Evolutionary conservation across 2,329 filamentous ascomycete genomes (phyloP), one percentile per base, ranked within the genome.

Genomic region (Fusarium succisae): DNA sequence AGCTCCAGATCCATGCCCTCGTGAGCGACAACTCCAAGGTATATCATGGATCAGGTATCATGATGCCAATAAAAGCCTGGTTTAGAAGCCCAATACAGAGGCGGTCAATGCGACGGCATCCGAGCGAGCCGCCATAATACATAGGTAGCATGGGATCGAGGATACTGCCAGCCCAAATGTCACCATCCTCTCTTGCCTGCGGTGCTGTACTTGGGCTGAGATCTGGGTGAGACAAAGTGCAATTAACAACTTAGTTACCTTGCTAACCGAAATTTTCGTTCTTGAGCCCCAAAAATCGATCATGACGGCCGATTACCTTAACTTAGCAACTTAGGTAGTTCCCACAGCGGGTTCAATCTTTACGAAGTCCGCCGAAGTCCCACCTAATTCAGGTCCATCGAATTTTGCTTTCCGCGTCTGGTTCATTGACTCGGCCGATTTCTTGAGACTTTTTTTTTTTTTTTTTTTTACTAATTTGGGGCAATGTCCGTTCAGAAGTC

Each of bases 1-100:
- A 64, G 62, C 72, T 78, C 66, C 64, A 58, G 53, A 68, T 35
- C 64, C 48, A 63, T 77, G 74, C 70, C 72, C 76, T 76, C 74
- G 76, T 77, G 74, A 78, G 76, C 74, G 66, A 70, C 72, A 61
- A 74, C 68, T 66, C 72, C 56, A 59, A 72, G 67, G 67, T 66
- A 64, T 64, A 76, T 73, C 72, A 65, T 59, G 50, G 67, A 67
- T 66, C 47, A 68, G 61, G 68, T 63, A 73, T 70, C 70, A 67
- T 66, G 61, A 70, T 63, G 50, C 53, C 60, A 72, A 69, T 71
- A 56, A 55, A 69, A 61, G 48, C 71, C 62, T 61, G 62, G 45
- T 51, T 71, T 53, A 61, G 59, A 24, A 39, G 63, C 41, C 55
- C 55, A 61, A 54, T 56, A 30, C 64, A 61, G 41, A 69, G 69